Conservation (phyloP, 208 protist species). For the Lotmaria passim region DNA sequence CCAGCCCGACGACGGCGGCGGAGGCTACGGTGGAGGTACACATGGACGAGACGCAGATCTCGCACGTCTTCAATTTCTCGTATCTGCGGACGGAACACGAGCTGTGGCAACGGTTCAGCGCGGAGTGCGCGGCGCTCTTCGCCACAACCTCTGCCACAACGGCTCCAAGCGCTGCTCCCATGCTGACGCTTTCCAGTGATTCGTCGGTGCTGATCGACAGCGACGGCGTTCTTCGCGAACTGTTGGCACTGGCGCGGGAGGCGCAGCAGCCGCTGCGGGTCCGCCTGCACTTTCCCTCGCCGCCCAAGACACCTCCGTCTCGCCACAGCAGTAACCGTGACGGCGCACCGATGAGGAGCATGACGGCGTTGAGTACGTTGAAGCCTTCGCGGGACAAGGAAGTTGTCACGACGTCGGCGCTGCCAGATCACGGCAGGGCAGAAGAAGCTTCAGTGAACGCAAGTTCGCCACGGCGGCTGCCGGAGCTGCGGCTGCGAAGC, state of each 20-base stretch:
- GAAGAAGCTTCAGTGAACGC: neutral
- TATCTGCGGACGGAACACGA: constrained; percentile 38
- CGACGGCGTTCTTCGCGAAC: constrained; percentile 47
- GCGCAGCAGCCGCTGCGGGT: constrained; percentile 40
- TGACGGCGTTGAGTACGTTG: no score
- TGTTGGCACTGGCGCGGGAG: constrained; percentile 51
- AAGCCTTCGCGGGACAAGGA: neutral
- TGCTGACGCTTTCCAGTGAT: constrained; percentile 41
- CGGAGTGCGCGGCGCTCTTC: constrained; percentile 17
- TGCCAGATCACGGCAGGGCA: neutral
- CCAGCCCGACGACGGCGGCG: neutral
- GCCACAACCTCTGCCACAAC: neutral
- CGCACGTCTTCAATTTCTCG: constrained; percentile 25
- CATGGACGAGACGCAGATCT: constrained; percentile 11
- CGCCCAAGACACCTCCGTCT: constrained; percentile 18
- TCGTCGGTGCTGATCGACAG: constrained; percentile 18
- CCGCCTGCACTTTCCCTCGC: constrained; percentile 2
- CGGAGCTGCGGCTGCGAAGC: neutral
- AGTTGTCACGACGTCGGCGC: neutral
- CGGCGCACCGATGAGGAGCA: neutral
- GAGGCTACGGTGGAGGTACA: constrained; percentile 13
- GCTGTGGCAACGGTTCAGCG: constrained; percentile 34
- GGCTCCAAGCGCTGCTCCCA: no score
- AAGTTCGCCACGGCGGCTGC: neutral
- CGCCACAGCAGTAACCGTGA: neutral